These are phyloP conservation scores for Paecilomyces variotii DNA, from an alignment of 2,329 filamentous ascomycete genomes.

Conservation along the genomic window DNA sequence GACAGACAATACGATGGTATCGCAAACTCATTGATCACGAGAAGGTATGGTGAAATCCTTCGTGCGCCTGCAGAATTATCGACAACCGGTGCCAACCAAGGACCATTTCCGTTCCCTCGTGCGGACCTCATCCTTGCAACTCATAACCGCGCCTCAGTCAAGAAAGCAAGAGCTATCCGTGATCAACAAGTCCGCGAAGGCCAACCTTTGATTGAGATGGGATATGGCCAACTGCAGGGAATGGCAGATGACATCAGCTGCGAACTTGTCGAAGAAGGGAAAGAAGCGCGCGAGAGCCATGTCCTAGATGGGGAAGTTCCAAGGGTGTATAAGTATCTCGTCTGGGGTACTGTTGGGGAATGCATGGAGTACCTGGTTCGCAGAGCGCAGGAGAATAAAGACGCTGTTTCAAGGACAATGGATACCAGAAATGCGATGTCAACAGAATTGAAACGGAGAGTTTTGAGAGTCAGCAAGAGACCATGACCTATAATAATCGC, in stretches of 20 bases:
- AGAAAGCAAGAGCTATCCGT: slow-evolving; percentile 42
- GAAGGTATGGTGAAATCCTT: slow-evolving; percentile 49
- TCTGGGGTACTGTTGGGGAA: slow-evolving; percentile 54
- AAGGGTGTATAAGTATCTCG: slow-evolving; percentile 46
- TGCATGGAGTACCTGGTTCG: slow-evolving; percentile 67
- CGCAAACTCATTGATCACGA: slow-evolving; percentile 56
- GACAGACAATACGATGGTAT: slow-evolving; percentile 65
- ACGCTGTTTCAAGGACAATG: slow-evolving; percentile 45
- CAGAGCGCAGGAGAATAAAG: slow-evolving; percentile 50
- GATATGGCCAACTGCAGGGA: slow-evolving; percentile 50
- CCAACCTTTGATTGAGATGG: slow-evolving; percentile 38
- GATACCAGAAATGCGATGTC: slow-evolving; percentile 46
- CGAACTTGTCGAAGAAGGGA: slow-evolving; percentile 39
- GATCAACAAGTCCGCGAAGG: slow-evolving; percentile 33
- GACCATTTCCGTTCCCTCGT: slow-evolving; percentile 39
- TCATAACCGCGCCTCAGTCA: slow-evolving; percentile 69
- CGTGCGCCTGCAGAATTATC: slow-evolving; percentile 29
- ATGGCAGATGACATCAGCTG: slow-evolving; percentile 54
- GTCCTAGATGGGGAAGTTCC: slow-evolving; percentile 27
- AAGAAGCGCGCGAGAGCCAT: slow-evolving; percentile 24
- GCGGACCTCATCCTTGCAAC: slow-evolving; percentile 66
- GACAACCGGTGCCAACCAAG: slow-evolving; percentile 19
- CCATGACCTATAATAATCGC: not conserved
- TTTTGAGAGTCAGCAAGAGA: not conserved
- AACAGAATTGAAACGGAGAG: slow-evolving; percentile 38